Conservation (phyloP, 169 alveolate species). For the Plasmodium sp. region DNA sequence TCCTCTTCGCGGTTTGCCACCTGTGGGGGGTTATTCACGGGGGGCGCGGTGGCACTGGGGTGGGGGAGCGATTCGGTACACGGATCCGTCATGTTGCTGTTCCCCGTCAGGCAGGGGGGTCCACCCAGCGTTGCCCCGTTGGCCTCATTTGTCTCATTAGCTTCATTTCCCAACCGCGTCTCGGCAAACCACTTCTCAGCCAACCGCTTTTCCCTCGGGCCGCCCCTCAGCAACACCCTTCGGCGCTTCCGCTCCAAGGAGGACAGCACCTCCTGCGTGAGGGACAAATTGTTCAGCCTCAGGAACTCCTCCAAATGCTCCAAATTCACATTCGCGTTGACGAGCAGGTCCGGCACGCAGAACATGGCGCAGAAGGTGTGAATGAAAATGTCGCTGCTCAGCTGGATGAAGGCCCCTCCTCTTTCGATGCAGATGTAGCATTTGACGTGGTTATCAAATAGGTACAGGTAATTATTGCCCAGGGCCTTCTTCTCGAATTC, state of each 20-base stretch:
- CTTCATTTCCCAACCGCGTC: background rate
- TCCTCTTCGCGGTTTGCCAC: background rate
- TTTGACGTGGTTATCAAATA: slow-evolving; percentile 38
- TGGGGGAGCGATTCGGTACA: background rate
- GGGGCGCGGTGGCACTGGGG: background rate
- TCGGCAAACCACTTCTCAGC: background rate
- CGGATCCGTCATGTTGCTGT: background rate
- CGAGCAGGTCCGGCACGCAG: slow-evolving; percentile 60
- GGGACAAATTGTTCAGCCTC: slow-evolving; percentile 15
- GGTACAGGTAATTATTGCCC: slow-evolving; percentile 50
- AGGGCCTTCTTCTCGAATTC: slow-evolving; percentile 59
- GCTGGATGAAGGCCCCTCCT: slow-evolving; percentile 71
- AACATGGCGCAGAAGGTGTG: slow-evolving; percentile 67
- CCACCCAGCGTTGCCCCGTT: background rate
- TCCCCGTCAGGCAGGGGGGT: background rate
- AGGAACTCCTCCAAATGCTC: slow-evolving; percentile 35
- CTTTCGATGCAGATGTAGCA: slow-evolving; percentile 72
- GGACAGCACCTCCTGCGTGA: slow-evolving; percentile 20
- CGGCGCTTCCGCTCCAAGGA: background rate
- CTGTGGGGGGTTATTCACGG: background rate
- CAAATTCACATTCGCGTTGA: slow-evolving; percentile 25
- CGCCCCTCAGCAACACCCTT: background rate
- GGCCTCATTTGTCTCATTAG: background rate
- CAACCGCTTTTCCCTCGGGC: background rate
- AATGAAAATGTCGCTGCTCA: slow-evolving; percentile 19